phyloP scores from a whole-genome alignment of 2,329 filamentous ascomycete species.

The Chrysoporthe deuterocubensis region DNA sequence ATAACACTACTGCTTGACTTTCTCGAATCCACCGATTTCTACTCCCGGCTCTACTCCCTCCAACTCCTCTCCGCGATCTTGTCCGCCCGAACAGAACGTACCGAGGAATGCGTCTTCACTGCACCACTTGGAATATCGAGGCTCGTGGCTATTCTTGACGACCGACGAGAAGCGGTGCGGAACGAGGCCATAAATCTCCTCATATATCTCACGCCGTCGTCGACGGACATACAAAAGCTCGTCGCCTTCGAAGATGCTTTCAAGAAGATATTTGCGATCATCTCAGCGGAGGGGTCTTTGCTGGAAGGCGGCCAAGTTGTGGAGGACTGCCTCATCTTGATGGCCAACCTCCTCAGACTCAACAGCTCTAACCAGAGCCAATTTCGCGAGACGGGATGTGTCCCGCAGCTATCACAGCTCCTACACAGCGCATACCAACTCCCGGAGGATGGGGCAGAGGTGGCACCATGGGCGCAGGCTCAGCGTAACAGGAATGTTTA shows the following conservation, averaged over 20 bases:
- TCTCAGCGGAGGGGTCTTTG: conserved; percentile 80
- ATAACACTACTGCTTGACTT: conserved; percentile 89
- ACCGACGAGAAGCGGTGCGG: conserved; percentile 82
- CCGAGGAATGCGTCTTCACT: conserved; percentile 91
- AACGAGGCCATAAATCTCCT: conserved; percentile 88
- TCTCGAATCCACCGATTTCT: conserved; percentile 85
- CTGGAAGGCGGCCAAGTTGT: conserved; percentile 83
- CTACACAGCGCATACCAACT: conserved; percentile 63
- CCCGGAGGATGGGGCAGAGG: conserved; percentile 58
- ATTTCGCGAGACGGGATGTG: conserved; percentile 87
- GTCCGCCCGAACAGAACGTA: conserved; percentile 82
- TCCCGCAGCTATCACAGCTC: conserved; percentile 72
- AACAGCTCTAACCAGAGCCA: conserved; percentile 93
- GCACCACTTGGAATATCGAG: conserved; percentile 87
- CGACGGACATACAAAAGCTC: conserved; percentile 88
- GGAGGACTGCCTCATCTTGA: conserved; percentile 88
- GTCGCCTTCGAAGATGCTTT: conserved; percentile 96
- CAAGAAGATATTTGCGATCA: conserved; percentile 80
- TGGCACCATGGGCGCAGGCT: conserved; percentile 74
- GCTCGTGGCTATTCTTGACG: conserved; percentile 82
- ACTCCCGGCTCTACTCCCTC: conserved; percentile 86
- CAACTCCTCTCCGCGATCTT: conserved; percentile 88
- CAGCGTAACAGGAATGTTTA: conserved; percentile 90
- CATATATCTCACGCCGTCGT: conserved; percentile 84
- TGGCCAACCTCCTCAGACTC: conserved; percentile 85